Base-by-base conservation (phyloP, 768 basidiomycete genomes). In the Naganishia onofrii region DNA sequence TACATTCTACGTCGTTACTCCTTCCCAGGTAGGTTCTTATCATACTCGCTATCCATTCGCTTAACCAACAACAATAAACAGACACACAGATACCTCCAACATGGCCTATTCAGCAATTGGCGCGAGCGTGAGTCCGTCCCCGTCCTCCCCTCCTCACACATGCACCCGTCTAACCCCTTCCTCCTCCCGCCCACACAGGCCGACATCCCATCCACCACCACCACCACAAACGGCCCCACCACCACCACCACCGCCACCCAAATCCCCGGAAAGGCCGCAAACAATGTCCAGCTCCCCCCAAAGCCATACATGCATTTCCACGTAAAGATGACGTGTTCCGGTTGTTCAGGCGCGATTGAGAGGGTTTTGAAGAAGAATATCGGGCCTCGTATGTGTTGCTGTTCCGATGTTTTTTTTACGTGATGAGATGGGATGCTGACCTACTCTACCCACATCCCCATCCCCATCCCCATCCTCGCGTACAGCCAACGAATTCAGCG, bases 241-340 rank as follows among this genome's bases (percentile, higher is more conserved):
- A 26, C n/a, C n/a, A 63, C 57, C 7, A 29, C 34, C 12, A 26
- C n/a, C n/a, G 46, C 60, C 3, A 63, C 36, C n/a, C 58, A 60
- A 44, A 3, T 44, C 36, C 58, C 36, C 21, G 31, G 56, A 38
- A 38, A 44, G 28, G n/a, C n/a, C n/a, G n/a, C n/a, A n/a, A 19
- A 8, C 21, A 19, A 60, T 42, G 38, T 57, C 10, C 56, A 53
- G 23, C 26, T 69, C 19, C 75, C 75, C 3, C 73, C 75, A 29
- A 75, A 71, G 53, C 78, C 79, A 3, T 77, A 78, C 28, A 79
- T 78, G 66, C 68, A 73, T 54, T 82, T 80, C 70, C 69, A 77
- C 23, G 79, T 81, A 58, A 78, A 71, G 57, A 82, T 82, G 81
- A 80, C 81, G 8, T 82, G 81, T 68, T 70, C 71, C 34, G 77